Percentiles rank a stretch among this genome's conserved stretches.
These are phyloP conservation scores for Xylaria sp. DNA, from an alignment of 2,329 filamentous ascomycete genomes.

Conservation along the genomic window DNA sequence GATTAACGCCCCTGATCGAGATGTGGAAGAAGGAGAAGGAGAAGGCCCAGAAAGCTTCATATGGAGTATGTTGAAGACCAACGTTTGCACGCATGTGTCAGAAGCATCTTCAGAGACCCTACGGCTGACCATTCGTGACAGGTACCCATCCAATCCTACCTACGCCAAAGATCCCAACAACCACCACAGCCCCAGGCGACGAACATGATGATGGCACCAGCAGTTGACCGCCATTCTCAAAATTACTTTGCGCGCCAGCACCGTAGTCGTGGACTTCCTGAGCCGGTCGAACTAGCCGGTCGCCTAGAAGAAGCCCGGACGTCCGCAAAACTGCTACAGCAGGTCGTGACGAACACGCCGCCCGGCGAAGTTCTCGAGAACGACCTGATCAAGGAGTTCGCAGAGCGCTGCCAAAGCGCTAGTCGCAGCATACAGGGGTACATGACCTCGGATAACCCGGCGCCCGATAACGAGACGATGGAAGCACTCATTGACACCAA, in stretches of 20 bases:
- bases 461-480: slow-evolving; percentile 93
- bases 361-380: slow-evolving; percentile 79
- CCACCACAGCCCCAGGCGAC: slow-evolving; percentile 47
- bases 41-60: slow-evolving; percentile 62
- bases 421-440: slow-evolving; percentile 85
- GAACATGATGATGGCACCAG: slow-evolving; percentile 57
- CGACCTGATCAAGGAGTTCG: slow-evolving; percentile 93
- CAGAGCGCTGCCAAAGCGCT: slow-evolving; percentile 84
- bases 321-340: slow-evolving; percentile 89
- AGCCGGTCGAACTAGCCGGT: slow-evolving; percentile 79
- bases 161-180: slow-evolving; percentile 36
- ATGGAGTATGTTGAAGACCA: slow-evolving; percentile 56
- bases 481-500: slow-evolving; percentile 93
- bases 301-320: slow-evolving; percentile 91
- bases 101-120: slow-evolving; percentile 30
- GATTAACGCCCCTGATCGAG: slow-evolving; percentile 73
- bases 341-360: slow-evolving; percentile 88
- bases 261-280: slow-evolving; percentile 65
- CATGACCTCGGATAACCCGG: slow-evolving; percentile 81
- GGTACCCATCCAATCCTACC: slow-evolving; percentile 29
- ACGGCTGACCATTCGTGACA: slow-evolving; percentile 33
- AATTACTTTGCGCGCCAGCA: slow-evolving; percentile 69
- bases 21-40: slow-evolving; percentile 95
- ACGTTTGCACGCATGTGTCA: neutral
- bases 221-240: slow-evolving; percentile 58